Percentiles rank a stretch among this genome's conserved stretches.
Evolutionary conservation across 352 stramenopile species (phyloP).

Genomic region (Phytopythium oedochilum): DNA sequence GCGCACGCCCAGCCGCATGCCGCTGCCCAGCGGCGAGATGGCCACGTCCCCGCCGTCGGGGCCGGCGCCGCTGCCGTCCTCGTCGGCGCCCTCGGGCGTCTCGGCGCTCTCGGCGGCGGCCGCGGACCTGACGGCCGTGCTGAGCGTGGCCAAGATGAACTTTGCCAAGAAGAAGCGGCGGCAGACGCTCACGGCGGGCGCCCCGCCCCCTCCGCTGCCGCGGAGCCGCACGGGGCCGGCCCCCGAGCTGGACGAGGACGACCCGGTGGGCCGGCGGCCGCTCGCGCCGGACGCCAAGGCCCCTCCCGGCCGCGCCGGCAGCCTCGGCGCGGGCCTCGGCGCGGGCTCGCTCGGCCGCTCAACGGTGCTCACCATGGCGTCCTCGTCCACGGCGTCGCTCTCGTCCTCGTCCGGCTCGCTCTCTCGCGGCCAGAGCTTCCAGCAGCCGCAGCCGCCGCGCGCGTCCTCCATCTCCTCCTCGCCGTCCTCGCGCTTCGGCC

Average conservation of each 20-base stretch:
- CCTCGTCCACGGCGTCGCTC: constrained; percentile 5
- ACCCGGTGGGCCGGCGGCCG: constrained; percentile 5
- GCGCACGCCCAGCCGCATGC: not conserved
- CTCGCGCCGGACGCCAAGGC: constrained; percentile 10
- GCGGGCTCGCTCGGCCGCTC: not conserved
- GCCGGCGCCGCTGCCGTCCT: constrained; percentile 11
- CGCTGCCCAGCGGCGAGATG: constrained; percentile 4
- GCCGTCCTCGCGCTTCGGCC: no score
- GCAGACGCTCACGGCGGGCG: constrained; percentile 20
- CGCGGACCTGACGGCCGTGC: constrained; percentile 20
- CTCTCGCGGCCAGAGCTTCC: not conserved
- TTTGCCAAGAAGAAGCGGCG: constrained; percentile 21
- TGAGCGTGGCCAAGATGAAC: constrained; percentile 28
- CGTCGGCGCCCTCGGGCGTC: constrained; percentile 19
- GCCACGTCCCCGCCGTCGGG: constrained; percentile 22
- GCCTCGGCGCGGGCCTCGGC: not conserved
- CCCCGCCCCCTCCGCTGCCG: no score
- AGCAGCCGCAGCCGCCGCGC: not conserved
- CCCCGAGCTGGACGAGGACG: constrained; percentile 10
- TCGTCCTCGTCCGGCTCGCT: constrained; percentile 8
- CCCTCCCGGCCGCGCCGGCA: not conserved
- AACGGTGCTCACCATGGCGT: constrained; percentile 17
- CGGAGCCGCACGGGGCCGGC: constrained; percentile 14
- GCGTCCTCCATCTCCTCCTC: no score
- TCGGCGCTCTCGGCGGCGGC: constrained; percentile 21